Conservation (phyloP, 495 filamentous ascomycete species). For the Terfezia claveryi region DNA sequence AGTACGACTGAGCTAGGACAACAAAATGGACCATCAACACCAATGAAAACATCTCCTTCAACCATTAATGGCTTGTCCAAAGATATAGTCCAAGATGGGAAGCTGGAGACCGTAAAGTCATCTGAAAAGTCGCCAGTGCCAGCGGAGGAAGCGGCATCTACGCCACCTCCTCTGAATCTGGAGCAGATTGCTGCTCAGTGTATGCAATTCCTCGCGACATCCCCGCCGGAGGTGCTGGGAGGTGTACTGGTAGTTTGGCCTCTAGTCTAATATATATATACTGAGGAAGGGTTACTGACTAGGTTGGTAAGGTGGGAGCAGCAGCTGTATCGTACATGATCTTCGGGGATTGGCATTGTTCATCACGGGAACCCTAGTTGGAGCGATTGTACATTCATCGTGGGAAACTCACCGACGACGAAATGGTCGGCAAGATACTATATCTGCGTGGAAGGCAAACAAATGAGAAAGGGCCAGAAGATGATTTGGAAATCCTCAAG, state of each 20-base stretch:
- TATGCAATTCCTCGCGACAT: constrained; percentile 56
- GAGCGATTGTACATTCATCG: constrained; percentile 58
- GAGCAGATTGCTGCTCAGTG: constrained; percentile 15
- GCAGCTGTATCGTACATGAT: constrained; percentile 55
- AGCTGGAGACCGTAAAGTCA: no score
- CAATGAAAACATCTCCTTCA: no score
- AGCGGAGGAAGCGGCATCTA: no score
- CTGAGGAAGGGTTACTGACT: not conserved
- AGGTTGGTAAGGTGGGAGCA: constrained; percentile 22
- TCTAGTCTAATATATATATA: not conserved
- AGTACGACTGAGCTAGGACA: no score
- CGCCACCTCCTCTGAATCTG: not conserved
- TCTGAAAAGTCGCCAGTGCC: no score
- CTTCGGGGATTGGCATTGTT: constrained; percentile 65
- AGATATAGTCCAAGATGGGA: no score
- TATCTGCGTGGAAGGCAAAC: constrained; percentile 6
- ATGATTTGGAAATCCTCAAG: constrained; percentile 4
- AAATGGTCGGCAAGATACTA: constrained; percentile 29
- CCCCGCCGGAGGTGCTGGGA: constrained; percentile 57
- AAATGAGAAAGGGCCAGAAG: constrained; percentile 15
- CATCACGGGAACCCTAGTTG: constrained; percentile 58
- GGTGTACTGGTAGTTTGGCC: constrained; percentile 34
- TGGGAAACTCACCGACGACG: constrained; percentile 37
- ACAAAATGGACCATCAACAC: no score
- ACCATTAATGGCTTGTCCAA: no score